phyloP scores from a whole-genome alignment of 306 rosid genomes.

The Sechiopsis laciniata region DNA sequence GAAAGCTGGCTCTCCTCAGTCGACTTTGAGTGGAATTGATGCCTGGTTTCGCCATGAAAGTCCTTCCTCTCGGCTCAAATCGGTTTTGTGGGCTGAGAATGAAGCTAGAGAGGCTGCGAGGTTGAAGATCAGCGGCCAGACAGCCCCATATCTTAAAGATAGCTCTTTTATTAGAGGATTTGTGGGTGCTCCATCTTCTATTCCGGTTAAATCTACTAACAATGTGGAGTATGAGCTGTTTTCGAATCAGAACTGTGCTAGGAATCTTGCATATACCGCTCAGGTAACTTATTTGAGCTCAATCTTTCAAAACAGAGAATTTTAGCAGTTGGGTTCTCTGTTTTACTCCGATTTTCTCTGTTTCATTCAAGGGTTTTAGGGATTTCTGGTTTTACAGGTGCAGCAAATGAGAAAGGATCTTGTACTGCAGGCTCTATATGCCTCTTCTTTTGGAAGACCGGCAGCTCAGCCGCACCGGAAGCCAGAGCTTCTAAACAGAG shows the following conservation, averaged over 20 bases:
- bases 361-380: background rate
- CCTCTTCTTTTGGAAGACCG: constrained; percentile 38
- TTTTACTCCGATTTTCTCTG: background rate
- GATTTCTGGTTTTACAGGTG: constrained; percentile 22
- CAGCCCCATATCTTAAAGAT: background rate
- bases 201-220: constrained; percentile 16
- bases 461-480: constrained; percentile 34
- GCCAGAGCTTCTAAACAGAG: constrained; percentile 38
- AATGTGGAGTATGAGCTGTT: constrained; percentile 24
- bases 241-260: constrained; percentile 25
- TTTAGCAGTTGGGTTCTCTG: background rate
- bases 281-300: constrained; percentile 21
- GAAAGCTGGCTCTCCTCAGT: constrained; percentile 21
- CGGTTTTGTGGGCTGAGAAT: constrained; percentile 40
- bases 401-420: constrained; percentile 32
- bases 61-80: constrained; percentile 16
- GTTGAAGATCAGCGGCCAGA: constrained; percentile 34
- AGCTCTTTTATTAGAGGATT: constrained; percentile 29
- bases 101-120: constrained; percentile 69
- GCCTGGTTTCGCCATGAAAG: constrained; percentile 8
- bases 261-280: constrained; percentile 21
- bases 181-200: constrained; percentile 21
- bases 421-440: constrained; percentile 32
- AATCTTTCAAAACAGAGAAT: background rate
- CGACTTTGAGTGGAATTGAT: constrained; percentile 12